Base-by-base conservation (phyloP, 176 grass and related monocot genomes). In the Juncus inflexus region DNA sequence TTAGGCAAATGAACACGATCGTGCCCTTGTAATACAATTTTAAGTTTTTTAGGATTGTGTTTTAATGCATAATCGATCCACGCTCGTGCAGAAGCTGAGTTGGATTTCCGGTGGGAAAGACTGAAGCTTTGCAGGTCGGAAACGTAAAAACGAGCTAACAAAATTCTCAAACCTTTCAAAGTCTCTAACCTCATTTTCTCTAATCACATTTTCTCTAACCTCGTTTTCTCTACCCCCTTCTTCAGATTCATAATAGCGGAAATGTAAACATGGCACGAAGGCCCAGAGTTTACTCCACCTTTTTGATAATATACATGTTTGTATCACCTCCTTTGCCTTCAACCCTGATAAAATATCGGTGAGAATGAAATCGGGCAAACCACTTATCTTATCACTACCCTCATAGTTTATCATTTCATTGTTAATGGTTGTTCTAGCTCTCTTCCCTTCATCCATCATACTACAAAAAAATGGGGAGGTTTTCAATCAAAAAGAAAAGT, bases 251-350 rank as follows among this genome's bases (percentile, higher is more conserved):
- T 12, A 6, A 19, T 1, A 65, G n/a, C 52, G 5, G 9, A 65
- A 16, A 4, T 52, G 0, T 14, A 65, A 51, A 12, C 47, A 68
- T 11, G 65, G 5, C 28, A 68, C 37, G n/a, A n/a, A 54, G 47
- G 43, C 37, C 65, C 49, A 68, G 5, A 68, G 45, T 10, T 68
- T 2, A 45, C 52, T 6, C 65, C 65, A 68, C 4, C 65, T 11
- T 37, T 68, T 68, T 5, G 47, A 68, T 10, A 68, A 7, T 3
- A 68, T 11, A 0, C 65, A 68, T 4, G 50, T 68, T 37, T 68
- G 65, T 0, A 68, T 45, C 0, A 45, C 65, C 49, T 68, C 28
- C 9, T 40, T 55, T 13, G 12, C n/a, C 0, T 15, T 14, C 10
- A 68, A 37, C 6, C 50, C 1, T 7, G 19, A 45, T 45, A 68